Evolutionary conservation across 2,329 filamentous ascomycete species (phyloP).

Genomic region (Penicillium sp.): DNA sequence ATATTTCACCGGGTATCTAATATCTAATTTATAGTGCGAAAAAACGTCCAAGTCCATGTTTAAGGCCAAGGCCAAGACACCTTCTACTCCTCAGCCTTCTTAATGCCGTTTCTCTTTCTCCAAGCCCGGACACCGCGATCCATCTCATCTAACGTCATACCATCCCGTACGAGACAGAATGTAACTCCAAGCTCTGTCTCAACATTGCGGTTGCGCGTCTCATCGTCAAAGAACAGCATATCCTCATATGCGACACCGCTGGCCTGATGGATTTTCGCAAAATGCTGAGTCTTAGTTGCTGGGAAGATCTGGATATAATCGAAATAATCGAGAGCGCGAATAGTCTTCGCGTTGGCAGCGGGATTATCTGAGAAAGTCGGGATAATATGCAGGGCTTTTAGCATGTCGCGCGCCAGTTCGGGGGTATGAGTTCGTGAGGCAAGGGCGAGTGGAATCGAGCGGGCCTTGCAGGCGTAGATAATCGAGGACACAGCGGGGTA

Average conservation of each 20-base stretch:
- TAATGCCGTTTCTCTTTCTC: slow-evolving; percentile 66
- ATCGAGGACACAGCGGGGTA: slow-evolving; percentile 68
- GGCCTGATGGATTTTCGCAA: slow-evolving; percentile 67
- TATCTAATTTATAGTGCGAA: neutral
- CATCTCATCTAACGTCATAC: slow-evolving; percentile 72
- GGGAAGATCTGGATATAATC: slow-evolving; percentile 65
- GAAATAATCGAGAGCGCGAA: slow-evolving; percentile 52
- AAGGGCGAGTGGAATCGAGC: slow-evolving; percentile 61
- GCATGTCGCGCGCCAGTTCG: slow-evolving; percentile 74
- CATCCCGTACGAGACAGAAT: slow-evolving; percentile 78
- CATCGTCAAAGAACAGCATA: slow-evolving; percentile 96
- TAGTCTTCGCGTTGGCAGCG: slow-evolving; percentile 47
- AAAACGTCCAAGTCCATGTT: neutral
- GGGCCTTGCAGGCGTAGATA: slow-evolving; percentile 59
- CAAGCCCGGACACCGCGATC: slow-evolving; percentile 78
- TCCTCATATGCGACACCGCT: slow-evolving; percentile 73
- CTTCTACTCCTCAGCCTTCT: slow-evolving; percentile 13
- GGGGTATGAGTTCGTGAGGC: slow-evolving; percentile 81
- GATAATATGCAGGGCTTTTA: slow-evolving; percentile 68
- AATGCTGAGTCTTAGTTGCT: slow-evolving; percentile 80
- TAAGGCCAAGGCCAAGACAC: neutral
- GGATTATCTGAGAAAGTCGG: slow-evolving; percentile 42
- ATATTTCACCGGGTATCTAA: slow-evolving; percentile 13
- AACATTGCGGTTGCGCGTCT: slow-evolving; percentile 80
- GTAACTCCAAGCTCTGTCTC: slow-evolving; percentile 70